Percentiles rank a stretch among this genome's conserved stretches.
Evolutionary conservation across 176 grass and related monocot genomes (phyloP).

Genomic region (Saccharum officinarum): DNA sequence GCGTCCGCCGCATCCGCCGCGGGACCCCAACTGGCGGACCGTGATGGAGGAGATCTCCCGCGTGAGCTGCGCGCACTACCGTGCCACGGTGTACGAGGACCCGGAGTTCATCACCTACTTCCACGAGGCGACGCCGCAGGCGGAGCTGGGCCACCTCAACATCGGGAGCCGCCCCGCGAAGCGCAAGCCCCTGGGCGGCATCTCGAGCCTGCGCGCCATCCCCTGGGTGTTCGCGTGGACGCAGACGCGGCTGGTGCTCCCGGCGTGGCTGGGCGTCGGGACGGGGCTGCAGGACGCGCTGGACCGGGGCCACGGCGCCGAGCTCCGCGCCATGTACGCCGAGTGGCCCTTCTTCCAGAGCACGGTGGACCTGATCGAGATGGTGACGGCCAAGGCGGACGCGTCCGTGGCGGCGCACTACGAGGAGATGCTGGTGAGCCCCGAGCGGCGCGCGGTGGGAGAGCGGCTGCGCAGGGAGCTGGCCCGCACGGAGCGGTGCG

Average conservation of each 20-base stretch:
- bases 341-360: constrained; percentile 97
- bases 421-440: constrained; percentile 65
- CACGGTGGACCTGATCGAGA: constrained; percentile 90
- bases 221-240: constrained; percentile 97
- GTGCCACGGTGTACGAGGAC: constrained; percentile 78
- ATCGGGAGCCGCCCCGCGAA: constrained; percentile 79
- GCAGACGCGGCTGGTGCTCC: constrained; percentile 86
- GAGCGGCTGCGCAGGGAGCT: constrained; percentile 47
- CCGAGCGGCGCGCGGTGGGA: constrained; percentile 39
- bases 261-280: constrained; percentile 85
- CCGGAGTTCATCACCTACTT: constrained; percentile 90
- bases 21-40: constrained; percentile 55
- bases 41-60: constrained; percentile 92
- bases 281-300: constrained; percentile 61
- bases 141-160: constrained; percentile 79
- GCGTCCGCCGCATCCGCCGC: constrained; percentile 66
- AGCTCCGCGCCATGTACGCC: constrained; percentile 74
- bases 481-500: constrained; percentile 53
- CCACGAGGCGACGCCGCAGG: constrained; percentile 87
- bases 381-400: constrained; percentile 91
- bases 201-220: constrained; percentile 76
- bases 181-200: constrained; percentile 45
- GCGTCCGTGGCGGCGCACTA: constrained; percentile 66
- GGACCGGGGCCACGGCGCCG: constrained; percentile 58
- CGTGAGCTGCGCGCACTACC: constrained; percentile 73